Evolutionary conservation across 108 stramenopile species (phyloP), one percentile per base, ranked within the genome.

Genomic region (Pseudonitzschia pungens): DNA sequence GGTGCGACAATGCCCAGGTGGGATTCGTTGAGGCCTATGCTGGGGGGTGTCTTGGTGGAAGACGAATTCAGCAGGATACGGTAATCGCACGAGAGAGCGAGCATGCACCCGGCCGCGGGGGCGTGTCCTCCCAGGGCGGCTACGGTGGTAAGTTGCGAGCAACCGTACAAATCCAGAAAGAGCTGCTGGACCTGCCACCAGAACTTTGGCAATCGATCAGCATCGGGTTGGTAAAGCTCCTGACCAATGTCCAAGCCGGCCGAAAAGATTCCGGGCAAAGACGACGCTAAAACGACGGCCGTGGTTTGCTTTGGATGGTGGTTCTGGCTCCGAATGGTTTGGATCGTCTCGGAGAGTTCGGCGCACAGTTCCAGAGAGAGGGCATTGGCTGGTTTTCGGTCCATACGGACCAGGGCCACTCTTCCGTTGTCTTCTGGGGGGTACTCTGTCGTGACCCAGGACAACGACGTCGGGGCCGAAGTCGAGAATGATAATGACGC

Each of bases 31-130:
- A 93, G 76, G 14, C 95, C 95, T 75, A 96, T 92, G 11, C 76
- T 70, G 9, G 68, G 57, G 11, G 32, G 82, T 32, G 29, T 51
- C 58, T 33, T 45, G 54, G 21, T 10, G 1, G 54, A 2, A 4
- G 45, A 4, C 56, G 41, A 53, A 29, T 64, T 60, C 26, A 68
- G 44, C 85, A 96, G 87, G 40, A 94, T 70, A 0, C 95, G 84
- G 77, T 90, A 94, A 75, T 96, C 95, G 80, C 91, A 92, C 27
- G 80, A 77, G 87, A 96, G 70, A 48, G 92, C 90, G 24, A 96
- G 70, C 79, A 96, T 85, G 63, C 95, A 96, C 21, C 95, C 95
- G 45, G 84, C 95, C 6, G 95, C 95, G 43, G 92, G 91, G 41
- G 95, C 89, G 76, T 85, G 86, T 0, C 93, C 96, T 26, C 82